phyloP scores from a whole-genome alignment of 1,284 basidiomycete genomes.

The Ceratorhiza oryzae-sativae region DNA sequence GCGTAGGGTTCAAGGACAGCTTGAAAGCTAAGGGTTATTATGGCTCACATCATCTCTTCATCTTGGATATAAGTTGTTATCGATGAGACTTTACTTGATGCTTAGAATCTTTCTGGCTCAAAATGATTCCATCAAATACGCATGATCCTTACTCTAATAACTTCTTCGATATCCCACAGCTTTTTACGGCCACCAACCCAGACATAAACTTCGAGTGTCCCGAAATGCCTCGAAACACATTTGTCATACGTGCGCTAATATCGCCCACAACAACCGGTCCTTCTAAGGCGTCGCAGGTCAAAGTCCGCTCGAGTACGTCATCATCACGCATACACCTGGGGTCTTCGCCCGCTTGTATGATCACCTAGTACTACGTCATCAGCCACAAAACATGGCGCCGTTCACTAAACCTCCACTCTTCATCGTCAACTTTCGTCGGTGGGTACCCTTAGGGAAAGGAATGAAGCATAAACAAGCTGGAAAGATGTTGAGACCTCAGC shows the following conservation, averaged over 20 bases:
- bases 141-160: not conserved
- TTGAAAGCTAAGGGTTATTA: not conserved
- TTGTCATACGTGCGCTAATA: not conserved
- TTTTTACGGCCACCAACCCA: not conserved
- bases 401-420: too few relatives aligned
- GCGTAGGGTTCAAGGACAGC: not conserved
- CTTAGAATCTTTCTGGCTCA: too few relatives aligned
- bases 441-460: too few relatives aligned
- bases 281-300: not conserved
- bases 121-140: not conserved
- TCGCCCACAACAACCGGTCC: not conserved
- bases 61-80: not conserved
- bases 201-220: not conserved
- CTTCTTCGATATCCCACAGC: not conserved
- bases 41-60: not conserved
- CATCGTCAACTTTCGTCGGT: too few relatives aligned
- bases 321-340: constrained; percentile 3
- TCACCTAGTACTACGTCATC: too few relatives aligned
- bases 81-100: too few relatives aligned
- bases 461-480: too few relatives aligned
- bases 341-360: not conserved
- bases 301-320: not conserved
- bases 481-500: too few relatives aligned
- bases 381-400: too few relatives aligned
- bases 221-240: not conserved